Evolutionary conservation across 1,284 basidiomycete species (phyloP).

Genomic region (Amylostereum areolatum): DNA sequence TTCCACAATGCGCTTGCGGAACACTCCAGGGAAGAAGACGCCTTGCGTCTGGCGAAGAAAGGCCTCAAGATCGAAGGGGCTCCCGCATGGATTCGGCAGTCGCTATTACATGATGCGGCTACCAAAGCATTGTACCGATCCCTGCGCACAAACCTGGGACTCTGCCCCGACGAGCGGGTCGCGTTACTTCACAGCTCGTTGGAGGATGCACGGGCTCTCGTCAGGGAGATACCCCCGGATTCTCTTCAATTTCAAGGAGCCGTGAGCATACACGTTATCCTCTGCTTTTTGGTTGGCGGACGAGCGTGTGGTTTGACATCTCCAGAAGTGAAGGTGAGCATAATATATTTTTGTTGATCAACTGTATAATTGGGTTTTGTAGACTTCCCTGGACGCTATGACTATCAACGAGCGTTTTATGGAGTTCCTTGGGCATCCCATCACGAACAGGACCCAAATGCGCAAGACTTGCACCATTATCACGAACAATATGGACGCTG

Average conservation of each 20-base stretch:
- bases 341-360: neutral
- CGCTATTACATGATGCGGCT: neutral
- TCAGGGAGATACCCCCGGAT: neutral
- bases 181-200: neutral
- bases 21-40: neutral
- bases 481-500: neutral
- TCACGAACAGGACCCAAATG: neutral
- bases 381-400: slow-evolving; percentile 4
- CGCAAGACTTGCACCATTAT: neutral
- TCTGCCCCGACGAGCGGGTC: neutral
- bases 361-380: neutral
- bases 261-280: neutral
- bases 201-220: neutral
- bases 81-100: neutral
- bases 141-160: neutral
- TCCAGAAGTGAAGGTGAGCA: neutral
- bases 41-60: neutral
- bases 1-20: no score
- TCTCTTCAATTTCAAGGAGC: neutral
- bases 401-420: slow-evolving; percentile 9
- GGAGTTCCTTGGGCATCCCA: slow-evolving; percentile 1
- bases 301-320: neutral
- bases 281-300: no score
- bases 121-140: neutral
- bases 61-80: neutral